Evolutionary conservation across 2,329 filamentous ascomycete species (phyloP).

Genomic region (Fusarium sp.): DNA sequence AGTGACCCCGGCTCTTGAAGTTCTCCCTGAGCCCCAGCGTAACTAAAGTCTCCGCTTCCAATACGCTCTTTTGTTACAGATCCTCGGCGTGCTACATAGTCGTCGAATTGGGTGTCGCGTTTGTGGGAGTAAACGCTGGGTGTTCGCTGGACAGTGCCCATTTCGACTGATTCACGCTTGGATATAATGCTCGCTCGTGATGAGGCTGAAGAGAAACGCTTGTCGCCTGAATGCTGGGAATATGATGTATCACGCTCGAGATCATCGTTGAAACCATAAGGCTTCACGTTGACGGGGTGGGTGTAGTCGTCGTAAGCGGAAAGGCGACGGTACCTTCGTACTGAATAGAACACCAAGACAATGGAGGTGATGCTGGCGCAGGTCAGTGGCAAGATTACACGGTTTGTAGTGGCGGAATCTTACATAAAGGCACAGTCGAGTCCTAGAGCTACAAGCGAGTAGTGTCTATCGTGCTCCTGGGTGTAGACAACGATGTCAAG

Average conservation of each 20-base stretch:
- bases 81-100: constrained; percentile 54
- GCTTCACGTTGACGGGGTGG: constrained; percentile 61
- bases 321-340: constrained; percentile 60
- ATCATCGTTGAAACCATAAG: constrained; percentile 58
- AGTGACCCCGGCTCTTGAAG: constrained; percentile 17
- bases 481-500: constrained; percentile 65
- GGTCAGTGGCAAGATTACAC: constrained; percentile 1
- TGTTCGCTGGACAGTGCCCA: constrained; percentile 41
- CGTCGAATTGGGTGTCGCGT: constrained; percentile 61
- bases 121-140: constrained; percentile 56
- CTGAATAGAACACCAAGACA: constrained; percentile 59
- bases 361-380: constrained; percentile 51
- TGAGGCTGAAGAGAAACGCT: constrained; percentile 43
- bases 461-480: constrained; percentile 57
- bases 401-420: constrained; percentile 36
- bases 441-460: constrained; percentile 60
- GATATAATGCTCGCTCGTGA: constrained; percentile 48
- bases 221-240: constrained; percentile 45
- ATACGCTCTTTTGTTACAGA: constrained; percentile 44
- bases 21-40: constrained; percentile 33
- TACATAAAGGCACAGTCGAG: constrained; percentile 63
- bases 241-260: constrained; percentile 46
- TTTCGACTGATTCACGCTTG: constrained; percentile 36
- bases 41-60: constrained; percentile 50
- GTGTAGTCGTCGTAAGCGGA: constrained; percentile 62